These are phyloP conservation scores for Thyridium curvatum DNA, from an alignment of 2,329 filamentous ascomycete genomes.

Conservation along the genomic window DNA sequence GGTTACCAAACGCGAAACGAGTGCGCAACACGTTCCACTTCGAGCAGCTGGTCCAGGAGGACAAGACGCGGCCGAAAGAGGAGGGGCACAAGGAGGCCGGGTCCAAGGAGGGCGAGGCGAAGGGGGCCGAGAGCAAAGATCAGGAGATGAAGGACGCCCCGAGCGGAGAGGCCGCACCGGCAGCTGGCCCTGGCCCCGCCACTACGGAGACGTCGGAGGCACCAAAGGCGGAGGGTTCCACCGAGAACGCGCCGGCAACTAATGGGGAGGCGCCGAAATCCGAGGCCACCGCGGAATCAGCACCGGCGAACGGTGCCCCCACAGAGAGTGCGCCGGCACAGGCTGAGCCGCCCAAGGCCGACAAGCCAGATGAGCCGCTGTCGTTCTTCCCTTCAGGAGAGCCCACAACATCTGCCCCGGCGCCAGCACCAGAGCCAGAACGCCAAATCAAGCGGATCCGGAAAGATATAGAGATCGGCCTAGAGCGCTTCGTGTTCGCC, in stretches of 20 bases:
- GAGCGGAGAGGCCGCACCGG: neutral
- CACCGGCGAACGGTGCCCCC: conserved; percentile 4
- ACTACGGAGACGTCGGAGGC: neutral
- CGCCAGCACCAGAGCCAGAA: conserved; percentile 9
- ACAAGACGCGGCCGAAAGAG: conserved; percentile 12
- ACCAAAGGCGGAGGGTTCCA: neutral
- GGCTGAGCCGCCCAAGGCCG: conserved; percentile 4
- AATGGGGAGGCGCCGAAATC: conserved; percentile 10
- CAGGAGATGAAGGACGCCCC: conserved; percentile 1
- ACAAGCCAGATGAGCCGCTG: conserved; percentile 3
- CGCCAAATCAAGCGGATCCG: conserved; percentile 31
- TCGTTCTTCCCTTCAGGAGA: conserved; percentile 13
- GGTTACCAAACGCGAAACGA: conserved; percentile 67
- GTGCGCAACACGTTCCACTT: conserved; percentile 66
- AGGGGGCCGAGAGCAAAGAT: neutral
- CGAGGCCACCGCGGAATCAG: conserved; percentile 3
- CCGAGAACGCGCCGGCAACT: neutral
- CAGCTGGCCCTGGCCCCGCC: too few species aligned
- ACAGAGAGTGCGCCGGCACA: conserved; percentile 7
- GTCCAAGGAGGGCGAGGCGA: conserved; percentile 5
- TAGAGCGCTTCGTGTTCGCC: conserved; percentile 67
- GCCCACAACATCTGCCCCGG: conserved; percentile 4
- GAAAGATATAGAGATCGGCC: conserved; percentile 68
- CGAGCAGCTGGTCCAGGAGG: conserved; percentile 59
- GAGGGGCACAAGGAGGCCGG: conserved; percentile 22